These are phyloP conservation scores for Pseudopediastrum boryanum DNA, from an alignment of 139 green algal genomes.

Conservation along the genomic window DNA sequence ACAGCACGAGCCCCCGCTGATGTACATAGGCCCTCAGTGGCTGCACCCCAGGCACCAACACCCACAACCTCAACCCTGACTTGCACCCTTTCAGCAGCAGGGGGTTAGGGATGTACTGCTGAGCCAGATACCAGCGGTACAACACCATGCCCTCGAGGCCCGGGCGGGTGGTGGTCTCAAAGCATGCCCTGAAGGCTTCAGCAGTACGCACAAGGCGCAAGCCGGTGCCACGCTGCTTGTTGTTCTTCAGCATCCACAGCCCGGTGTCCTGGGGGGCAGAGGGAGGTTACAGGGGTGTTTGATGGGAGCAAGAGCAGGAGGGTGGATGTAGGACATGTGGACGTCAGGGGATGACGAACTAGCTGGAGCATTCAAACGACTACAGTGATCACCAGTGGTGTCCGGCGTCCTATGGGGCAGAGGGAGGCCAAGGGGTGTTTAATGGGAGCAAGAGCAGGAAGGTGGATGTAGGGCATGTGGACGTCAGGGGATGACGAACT, in stretches of 20 bases:
- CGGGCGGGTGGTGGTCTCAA: conserved; percentile 56
- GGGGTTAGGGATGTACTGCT: conserved; percentile 48
- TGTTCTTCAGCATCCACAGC: conserved; percentile 74
- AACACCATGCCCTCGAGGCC: conserved; percentile 55
- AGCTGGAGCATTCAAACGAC: too few species aligned
- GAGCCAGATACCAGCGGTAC: conserved; percentile 63
- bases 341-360: too few species aligned
- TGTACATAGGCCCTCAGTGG: conserved; percentile 62
- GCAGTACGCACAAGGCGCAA: conserved; percentile 51
- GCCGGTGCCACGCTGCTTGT: conserved; percentile 60
- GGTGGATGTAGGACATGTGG: too few species aligned
- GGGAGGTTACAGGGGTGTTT: not conserved
- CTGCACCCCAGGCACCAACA: conserved; percentile 49
- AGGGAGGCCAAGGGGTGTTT: not conserved
- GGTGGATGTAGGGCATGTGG: too few species aligned
- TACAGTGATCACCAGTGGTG: too few species aligned
- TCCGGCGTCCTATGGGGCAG: conserved; percentile 27
- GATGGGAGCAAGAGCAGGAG: conserved; percentile 7
- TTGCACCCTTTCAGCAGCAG: conserved; percentile 52
- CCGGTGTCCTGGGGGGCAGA: conserved; percentile 29
- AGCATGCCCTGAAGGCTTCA: conserved; percentile 54
- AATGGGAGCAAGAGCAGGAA: conserved; percentile 4
- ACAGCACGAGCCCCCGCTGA: conserved; percentile 54
- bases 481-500: too few species aligned
- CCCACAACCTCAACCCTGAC: conserved; percentile 69